Evolutionary conservation across 2,329 filamentous ascomycete genomes (phyloP).

Genomic region (Periconia macrospinosa): DNA sequence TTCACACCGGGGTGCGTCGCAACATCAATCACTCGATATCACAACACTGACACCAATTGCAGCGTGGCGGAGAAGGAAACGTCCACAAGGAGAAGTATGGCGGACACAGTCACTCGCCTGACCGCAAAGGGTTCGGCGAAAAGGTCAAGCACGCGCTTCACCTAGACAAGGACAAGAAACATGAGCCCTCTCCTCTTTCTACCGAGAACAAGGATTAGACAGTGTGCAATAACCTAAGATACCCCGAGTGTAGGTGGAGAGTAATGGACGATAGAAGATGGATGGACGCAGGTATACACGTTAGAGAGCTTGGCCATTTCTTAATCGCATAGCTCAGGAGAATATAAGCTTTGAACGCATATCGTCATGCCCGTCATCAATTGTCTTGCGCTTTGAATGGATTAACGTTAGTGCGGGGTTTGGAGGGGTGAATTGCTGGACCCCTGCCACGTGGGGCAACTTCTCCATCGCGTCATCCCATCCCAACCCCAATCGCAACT

Average conservation of each 20-base stretch:
- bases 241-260: slow-evolving; percentile 13
- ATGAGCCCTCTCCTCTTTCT: slow-evolving; percentile 30
- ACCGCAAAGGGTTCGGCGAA: slow-evolving; percentile 44
- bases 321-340: not conserved
- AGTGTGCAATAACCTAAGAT: slow-evolving; percentile 18
- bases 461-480: slow-evolving; percentile 6
- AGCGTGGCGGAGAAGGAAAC: slow-evolving; percentile 52
- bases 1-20: slow-evolving; percentile 49
- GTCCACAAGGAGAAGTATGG: slow-evolving; percentile 52
- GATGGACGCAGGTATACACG: not conserved
- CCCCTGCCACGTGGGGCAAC: slow-evolving; percentile 3
- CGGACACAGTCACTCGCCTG: slow-evolving; percentile 45
- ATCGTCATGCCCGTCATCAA: too few species aligned
- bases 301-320: not conserved
- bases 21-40: not conserved
- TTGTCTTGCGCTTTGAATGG: too few species aligned
- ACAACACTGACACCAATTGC: slow-evolving; percentile 11
- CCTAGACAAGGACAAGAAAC: slow-evolving; percentile 39
- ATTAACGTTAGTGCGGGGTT: not conserved
- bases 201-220: slow-evolving; percentile 19
- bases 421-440: not conserved
- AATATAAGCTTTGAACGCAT: too few species aligned
- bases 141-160: slow-evolving; percentile 49
- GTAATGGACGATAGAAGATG: slow-evolving; percentile 3
- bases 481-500: slow-evolving; percentile 3